These are phyloP conservation scores for Ricinus communis DNA, from an alignment of 345 rosid species.

Conservation along the genomic window DNA sequence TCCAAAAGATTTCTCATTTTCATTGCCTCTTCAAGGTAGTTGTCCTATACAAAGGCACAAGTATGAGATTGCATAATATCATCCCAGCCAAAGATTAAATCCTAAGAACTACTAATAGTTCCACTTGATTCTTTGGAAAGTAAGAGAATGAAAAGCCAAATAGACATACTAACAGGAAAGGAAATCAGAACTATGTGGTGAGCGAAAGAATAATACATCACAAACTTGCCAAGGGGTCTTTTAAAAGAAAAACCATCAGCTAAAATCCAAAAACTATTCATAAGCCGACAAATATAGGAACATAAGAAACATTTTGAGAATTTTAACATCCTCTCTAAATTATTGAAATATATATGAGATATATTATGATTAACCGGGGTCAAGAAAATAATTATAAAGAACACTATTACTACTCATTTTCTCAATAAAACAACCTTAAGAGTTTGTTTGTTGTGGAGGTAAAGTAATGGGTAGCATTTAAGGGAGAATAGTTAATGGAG, in stretches of 20 bases:
- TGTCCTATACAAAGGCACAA: constrained; percentile 56
- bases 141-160: background rate
- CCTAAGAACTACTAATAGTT: background rate
- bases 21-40: constrained; percentile 97
- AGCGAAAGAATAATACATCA: background rate
- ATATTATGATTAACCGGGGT: too few relatives aligned
- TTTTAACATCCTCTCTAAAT: background rate
- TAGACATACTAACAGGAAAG: background rate
- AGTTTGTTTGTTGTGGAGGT: too few relatives aligned
- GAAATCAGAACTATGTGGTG: background rate
- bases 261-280: too few relatives aligned
- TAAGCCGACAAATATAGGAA: background rate
- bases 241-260: background rate
- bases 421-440: too few relatives aligned
- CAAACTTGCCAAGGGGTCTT: background rate
- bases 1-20: constrained; percentile 96
- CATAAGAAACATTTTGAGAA: background rate
- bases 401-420: too few relatives aligned
- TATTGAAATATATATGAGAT: too few relatives aligned
- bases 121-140: background rate
- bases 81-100: background rate
- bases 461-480: too few relatives aligned
- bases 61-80: background rate
- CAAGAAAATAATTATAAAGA: too few relatives aligned
- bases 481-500: too few relatives aligned